Base-by-base conservation (phyloP, 768 basidiomycete genomes). In the Auricularia cornea region DNA sequence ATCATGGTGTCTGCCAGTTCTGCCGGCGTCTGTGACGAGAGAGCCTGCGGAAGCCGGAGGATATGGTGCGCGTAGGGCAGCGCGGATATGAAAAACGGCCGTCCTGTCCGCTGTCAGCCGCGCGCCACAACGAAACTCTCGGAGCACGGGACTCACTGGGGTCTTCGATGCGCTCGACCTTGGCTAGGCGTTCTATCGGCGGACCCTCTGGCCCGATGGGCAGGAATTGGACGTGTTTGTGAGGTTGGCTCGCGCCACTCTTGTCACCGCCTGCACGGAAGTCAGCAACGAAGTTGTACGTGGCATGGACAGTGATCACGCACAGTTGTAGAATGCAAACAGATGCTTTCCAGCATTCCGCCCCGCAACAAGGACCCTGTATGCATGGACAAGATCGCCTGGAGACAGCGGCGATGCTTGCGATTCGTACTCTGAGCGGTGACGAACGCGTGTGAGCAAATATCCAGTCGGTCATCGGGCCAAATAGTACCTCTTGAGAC, bases 291-390 rank as follows among this genome's bases (percentile, higher is more conserved):
- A 23, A 1, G 23, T n/a, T n/a, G n/a, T n/a, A n/a, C n/a, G n/a
- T n/a, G n/a, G n/a, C n/a, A n/a, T n/a, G n/a, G n/a, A n/a, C n/a
- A n/a, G n/a, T n/a, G 23, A 29, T 41, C 23, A 72, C 82, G 70
- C 73, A 85, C 94, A 96, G 66, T 98, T 98, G 74, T 94, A 97
- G 75, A 97, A 97, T 1, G 89, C 90, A 62, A 97, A 83, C 62
- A 87, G 79, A 35, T 76, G 79, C 64, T 78, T 81, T 16, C 85
- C 84, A 0, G 77, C 78, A 68, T 83, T 82, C 48, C 80, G 79
- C 52, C 86, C 92, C 3, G 91, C 88, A 1, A 81, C 72, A 2
- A 98, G 77, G 31, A 96, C 77, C n/a, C 78, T 72, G 74, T 94
- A 94, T 3, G 86, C 79, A 63, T 89, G 85, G 3, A 89, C 83